Percentiles rank a stretch among this genome's conserved stretches.
Evolutionary conservation across 805 yeast species (phyloP).

Genomic region (Candida nitratophila): DNA sequence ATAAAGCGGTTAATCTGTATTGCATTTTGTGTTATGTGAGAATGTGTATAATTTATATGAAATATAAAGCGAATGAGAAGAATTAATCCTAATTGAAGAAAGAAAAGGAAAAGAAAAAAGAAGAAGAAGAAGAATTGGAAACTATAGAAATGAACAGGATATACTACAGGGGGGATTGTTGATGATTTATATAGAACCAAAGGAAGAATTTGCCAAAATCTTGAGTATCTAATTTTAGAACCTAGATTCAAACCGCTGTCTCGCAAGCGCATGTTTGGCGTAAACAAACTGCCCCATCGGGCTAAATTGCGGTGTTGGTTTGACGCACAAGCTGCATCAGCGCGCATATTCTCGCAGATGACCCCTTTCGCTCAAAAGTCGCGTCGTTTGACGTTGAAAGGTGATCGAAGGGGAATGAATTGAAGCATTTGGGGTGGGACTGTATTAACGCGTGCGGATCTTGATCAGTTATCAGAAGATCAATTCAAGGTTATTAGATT

Average conservation of each 20-base stretch:
- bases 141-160: background rate
- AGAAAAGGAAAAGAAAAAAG: background rate
- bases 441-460: too few relatives aligned
- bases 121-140: background rate
- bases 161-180: background rate
- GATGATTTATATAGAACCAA: background rate
- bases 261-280: background rate
- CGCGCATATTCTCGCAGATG: too few relatives aligned
- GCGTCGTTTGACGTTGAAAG: background rate
- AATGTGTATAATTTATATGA: background rate
- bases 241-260: background rate
- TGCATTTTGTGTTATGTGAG: conserved; percentile 1
- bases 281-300: background rate
- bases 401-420: background rate
- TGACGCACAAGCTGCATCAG: too few relatives aligned
- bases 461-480: too few relatives aligned
- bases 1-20: background rate
- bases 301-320: background rate
- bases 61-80: background rate
- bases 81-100: background rate
- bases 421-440: too few relatives aligned
- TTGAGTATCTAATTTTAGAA: too few relatives aligned
- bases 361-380: too few relatives aligned
- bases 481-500: too few relatives aligned
- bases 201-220: too few relatives aligned